Evolutionary conservation across 2,329 filamentous ascomycete genomes (phyloP).

Genomic region (Onygena corvina): DNA sequence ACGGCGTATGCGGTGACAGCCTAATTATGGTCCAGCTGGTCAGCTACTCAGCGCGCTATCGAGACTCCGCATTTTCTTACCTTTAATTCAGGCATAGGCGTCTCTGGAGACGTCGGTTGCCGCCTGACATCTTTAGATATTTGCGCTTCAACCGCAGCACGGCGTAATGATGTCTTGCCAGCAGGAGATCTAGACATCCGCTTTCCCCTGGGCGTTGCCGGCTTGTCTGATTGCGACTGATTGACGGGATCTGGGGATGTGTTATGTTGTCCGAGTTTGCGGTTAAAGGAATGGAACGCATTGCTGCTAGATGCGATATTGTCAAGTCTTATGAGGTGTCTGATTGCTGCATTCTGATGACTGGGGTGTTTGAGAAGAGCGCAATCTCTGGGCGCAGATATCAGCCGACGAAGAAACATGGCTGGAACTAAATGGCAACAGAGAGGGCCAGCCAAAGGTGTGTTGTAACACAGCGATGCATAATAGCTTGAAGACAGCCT

Average conservation of each 20-base stretch:
- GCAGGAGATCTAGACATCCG: slow-evolving; percentile 37
- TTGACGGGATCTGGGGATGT: neutral
- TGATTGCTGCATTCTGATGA: neutral
- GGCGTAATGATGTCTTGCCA: slow-evolving; percentile 63
- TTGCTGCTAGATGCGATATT: neutral
- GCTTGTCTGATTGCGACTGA: neutral
- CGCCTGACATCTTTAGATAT: slow-evolving; percentile 42
- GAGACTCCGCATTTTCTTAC: slow-evolving; percentile 15
- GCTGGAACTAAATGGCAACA: neutral
- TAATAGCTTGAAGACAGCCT: no score
- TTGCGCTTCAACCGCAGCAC: slow-evolving; percentile 79
- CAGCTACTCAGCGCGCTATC: neutral
- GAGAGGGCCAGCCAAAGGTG: no score
- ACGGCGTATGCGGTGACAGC: slow-evolving; percentile 54
- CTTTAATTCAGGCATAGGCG: slow-evolving; percentile 29
- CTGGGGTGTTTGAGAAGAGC: neutral
- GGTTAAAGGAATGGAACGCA: neutral
- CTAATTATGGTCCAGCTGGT: slow-evolving; percentile 22
- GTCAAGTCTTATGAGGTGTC: neutral
- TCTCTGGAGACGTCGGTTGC: slow-evolving; percentile 31
- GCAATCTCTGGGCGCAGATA: slow-evolving; percentile 2
- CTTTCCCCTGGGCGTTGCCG: slow-evolving; percentile 28
- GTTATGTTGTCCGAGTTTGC: slow-evolving; percentile 20
- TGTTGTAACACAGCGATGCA: no score
- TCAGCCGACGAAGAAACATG: slow-evolving; percentile 4